Conservation (phyloP, 805 yeast genomes). For the Candida ipomoeae region DNA sequence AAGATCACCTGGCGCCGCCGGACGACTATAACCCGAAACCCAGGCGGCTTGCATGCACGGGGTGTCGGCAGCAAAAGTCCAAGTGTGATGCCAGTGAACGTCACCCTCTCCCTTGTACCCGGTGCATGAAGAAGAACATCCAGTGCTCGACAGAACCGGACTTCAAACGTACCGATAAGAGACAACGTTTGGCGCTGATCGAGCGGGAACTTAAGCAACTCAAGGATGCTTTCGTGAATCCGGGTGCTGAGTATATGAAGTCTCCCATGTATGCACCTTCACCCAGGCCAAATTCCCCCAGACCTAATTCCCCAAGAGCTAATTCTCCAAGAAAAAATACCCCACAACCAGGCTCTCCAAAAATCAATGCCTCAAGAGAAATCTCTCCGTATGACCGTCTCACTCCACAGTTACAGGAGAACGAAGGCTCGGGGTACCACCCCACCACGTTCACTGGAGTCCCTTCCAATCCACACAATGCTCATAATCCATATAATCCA, state of each 20-base stretch:
- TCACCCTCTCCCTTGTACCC: slow-evolving; percentile 74
- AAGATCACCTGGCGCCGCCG: not conserved
- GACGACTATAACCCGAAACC: slow-evolving; percentile 17
- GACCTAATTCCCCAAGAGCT: no score
- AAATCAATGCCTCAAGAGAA: no score
- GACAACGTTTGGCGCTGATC: slow-evolving; percentile 79
- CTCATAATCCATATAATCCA: no score
- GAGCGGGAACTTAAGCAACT: slow-evolving; percentile 76
- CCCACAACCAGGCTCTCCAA: no score
- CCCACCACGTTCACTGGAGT: no score
- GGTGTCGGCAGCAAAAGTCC: slow-evolving; percentile 93
- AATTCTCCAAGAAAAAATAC: no score
- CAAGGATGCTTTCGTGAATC: slow-evolving; percentile 45
- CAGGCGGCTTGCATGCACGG: slow-evolving; percentile 84
- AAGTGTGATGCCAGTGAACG: slow-evolving; percentile 80
- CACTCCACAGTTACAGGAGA: no score
- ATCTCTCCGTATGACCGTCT: no score
- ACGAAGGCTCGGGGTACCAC: no score
- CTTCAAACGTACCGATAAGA: slow-evolving; percentile 83
- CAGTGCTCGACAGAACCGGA: slow-evolving; percentile 72
- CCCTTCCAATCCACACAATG: no score
- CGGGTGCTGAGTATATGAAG: not conserved
- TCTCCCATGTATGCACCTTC: not conserved
- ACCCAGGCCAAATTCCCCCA: not conserved
- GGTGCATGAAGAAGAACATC: slow-evolving; percentile 69